Evolutionary conservation across 1,284 basidiomycete species (phyloP).

Genomic region (Cerrena zonata): DNA sequence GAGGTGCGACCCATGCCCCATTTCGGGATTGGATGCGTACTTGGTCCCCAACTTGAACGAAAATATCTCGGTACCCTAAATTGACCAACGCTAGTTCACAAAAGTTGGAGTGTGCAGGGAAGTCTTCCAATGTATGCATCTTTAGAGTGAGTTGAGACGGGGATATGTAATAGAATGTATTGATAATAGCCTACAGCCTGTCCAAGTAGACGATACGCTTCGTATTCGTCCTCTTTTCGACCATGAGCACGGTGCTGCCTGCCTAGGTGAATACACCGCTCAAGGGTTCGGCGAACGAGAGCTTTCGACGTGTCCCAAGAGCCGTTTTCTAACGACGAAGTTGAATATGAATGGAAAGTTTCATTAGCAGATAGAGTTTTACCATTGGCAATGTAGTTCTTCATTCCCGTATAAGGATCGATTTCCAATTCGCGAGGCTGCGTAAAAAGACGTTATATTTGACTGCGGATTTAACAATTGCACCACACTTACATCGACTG

Average conservation of each 20-base stretch:
- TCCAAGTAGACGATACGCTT: constrained; percentile 76
- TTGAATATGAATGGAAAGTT: neutral
- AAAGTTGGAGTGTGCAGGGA: constrained; percentile 86
- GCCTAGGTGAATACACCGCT: constrained; percentile 64
- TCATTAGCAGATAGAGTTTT: neutral
- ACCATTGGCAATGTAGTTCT: constrained; percentile 92
- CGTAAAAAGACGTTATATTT: neutral
- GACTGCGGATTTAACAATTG: neutral
- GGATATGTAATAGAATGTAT: neutral
- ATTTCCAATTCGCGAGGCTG: constrained; percentile 80
- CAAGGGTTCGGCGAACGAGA: constrained; percentile 74
- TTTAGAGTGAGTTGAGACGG: constrained; percentile 25
- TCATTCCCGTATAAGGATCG: constrained; percentile 86
- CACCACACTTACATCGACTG: constrained; percentile 52
- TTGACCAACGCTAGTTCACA: constrained; percentile 75
- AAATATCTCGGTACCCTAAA: constrained; percentile 74
- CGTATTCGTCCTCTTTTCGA: constrained; percentile 73
- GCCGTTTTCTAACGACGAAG: constrained; percentile 48
- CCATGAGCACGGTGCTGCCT: constrained; percentile 52
- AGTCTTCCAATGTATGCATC: constrained; percentile 83
- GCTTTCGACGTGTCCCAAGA: constrained; percentile 86
- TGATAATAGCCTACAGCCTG: constrained; percentile 42
- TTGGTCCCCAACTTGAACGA: constrained; percentile 85
- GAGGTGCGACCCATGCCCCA: constrained; percentile 72
- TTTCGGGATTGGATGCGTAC: constrained; percentile 73